Conservation (phyloP, 352 stramenopile species). For the Peronospora destructor region DNA sequence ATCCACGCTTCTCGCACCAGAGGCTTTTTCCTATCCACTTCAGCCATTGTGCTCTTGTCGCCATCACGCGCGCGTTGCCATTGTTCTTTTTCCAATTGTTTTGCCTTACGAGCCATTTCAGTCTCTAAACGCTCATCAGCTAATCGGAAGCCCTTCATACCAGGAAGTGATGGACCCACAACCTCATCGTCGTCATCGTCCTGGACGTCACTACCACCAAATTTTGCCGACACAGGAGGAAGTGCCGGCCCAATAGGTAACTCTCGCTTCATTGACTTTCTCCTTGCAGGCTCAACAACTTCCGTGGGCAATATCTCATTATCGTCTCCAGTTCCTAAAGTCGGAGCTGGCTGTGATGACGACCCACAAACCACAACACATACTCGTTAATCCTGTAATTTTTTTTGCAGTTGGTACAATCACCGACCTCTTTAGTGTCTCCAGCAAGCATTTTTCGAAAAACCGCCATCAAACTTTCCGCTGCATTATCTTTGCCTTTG, state of each 20-base stretch:
- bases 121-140: conserved; percentile 63
- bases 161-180: conserved; percentile 64
- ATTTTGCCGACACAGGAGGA: conserved; percentile 23
- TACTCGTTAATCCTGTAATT: neutral
- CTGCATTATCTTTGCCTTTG: conserved; percentile 5
- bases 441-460: conserved; percentile 41
- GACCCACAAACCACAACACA: neutral
- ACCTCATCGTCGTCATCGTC: conserved; percentile 43
- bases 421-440: conserved; percentile 4
- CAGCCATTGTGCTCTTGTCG: conserved; percentile 3
- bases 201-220: neutral
- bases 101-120: conserved; percentile 56
- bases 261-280: conserved; percentile 16
- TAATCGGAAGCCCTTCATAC: conserved; percentile 68
- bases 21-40: conserved; percentile 13
- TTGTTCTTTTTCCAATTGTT: conserved; percentile 55
- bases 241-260: conserved; percentile 51
- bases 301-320: neutral
- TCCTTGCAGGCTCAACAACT: neutral
- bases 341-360: neutral
- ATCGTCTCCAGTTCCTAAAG: neutral
- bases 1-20: conserved; percentile 72
- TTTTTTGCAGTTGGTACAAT: neutral
- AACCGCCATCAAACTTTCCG: conserved; percentile 40
- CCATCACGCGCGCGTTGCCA: conserved; percentile 38